phyloP scores from a whole-genome alignment of 176 grass and related monocot genomes.

The Oryza longistaminata region DNA sequence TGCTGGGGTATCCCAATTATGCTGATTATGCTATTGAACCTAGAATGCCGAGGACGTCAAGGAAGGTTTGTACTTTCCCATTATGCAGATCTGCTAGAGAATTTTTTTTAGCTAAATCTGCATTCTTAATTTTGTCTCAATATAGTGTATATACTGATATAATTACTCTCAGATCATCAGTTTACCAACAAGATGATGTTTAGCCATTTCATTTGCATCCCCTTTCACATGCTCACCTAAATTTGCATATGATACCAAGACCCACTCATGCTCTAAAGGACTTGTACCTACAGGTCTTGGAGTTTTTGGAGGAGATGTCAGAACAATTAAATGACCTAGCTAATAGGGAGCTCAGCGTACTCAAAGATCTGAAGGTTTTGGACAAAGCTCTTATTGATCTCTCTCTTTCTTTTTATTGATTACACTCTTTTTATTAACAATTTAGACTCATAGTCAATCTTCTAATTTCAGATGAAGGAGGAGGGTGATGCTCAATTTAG shows the following conservation, averaged over 20 bases:
- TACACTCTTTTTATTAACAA: constrained; percentile 27
- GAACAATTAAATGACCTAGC: constrained; percentile 66
- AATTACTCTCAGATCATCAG: not conserved
- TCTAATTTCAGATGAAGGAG: constrained; percentile 64
- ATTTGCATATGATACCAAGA: constrained; percentile 10
- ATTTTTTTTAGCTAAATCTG: constrained; percentile 24
- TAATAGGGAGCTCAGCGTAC: constrained; percentile 74
- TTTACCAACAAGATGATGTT: not conserved
- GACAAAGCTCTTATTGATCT: constrained; percentile 29
- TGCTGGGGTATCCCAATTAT: constrained; percentile 85
- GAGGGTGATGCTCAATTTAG: constrained; percentile 71
- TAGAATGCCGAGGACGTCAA: constrained; percentile 74
- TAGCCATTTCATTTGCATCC: constrained; percentile 11
- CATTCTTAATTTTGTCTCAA: constrained; percentile 8
- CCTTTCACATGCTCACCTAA: constrained; percentile 16
- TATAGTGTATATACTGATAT: not conserved
- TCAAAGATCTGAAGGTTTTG: constrained; percentile 93
- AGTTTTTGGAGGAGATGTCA: constrained; percentile 94
- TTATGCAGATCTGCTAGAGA: constrained; percentile 9
- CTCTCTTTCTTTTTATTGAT: constrained; percentile 12
- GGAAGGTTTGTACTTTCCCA: constrained; percentile 69
- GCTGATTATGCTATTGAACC: constrained; percentile 78
- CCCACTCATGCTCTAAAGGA: constrained; percentile 6
- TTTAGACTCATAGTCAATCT: constrained; percentile 2
- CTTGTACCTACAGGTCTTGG: constrained; percentile 62